Conservation (phyloP, 2,329 filamentous ascomycete species). For the Exserohilum turcica region DNA sequence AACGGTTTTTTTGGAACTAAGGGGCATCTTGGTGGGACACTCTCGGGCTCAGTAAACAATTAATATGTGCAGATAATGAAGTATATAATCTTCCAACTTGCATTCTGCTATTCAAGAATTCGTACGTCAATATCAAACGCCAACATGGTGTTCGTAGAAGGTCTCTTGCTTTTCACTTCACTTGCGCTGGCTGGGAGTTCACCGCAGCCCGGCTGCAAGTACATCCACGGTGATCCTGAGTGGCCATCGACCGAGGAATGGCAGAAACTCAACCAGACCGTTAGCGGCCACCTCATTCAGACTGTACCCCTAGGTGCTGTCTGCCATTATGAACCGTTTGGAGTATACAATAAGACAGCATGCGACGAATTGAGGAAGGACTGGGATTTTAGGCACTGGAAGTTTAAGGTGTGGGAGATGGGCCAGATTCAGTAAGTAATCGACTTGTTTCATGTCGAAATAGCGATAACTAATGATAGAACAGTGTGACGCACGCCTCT, state of each 20-base stretch:
- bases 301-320: constrained; percentile 41
- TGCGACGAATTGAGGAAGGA: constrained; percentile 16
- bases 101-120: too few species aligned
- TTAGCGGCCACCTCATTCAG: constrained; percentile 29
- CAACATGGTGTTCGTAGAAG: background rate
- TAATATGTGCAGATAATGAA: too few species aligned
- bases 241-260: background rate
- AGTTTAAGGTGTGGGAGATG: too few species aligned
- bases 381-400: background rate
- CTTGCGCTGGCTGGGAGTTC: background rate
- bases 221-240: background rate
- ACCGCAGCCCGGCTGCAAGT: background rate
- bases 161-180: background rate
- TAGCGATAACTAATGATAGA: background rate
- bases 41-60: too few species aligned
- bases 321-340: constrained; percentile 27
- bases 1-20: too few species aligned
- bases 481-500: background rate
- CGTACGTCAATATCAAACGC: background rate
- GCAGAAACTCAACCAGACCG: constrained; percentile 36
- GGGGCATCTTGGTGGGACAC: too few species aligned
- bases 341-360: background rate
- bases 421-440: background rate
- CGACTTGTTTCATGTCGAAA: background rate
- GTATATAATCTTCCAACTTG: too few species aligned